phyloP scores from a whole-genome alignment of 2,329 filamentous ascomycete genomes.

The Didymella keratinophila region DNA sequence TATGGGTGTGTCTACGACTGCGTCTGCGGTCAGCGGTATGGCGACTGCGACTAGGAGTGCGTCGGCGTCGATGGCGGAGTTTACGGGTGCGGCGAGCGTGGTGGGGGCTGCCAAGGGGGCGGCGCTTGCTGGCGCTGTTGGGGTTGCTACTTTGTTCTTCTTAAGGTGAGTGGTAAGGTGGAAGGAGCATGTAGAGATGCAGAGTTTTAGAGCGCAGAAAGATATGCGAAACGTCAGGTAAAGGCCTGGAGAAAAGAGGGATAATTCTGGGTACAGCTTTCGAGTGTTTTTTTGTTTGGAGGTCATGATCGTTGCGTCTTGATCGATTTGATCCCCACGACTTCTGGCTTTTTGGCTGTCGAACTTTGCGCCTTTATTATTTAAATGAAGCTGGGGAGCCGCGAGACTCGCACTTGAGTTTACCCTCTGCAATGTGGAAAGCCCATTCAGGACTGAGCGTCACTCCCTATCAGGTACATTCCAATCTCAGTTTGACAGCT shows the following conservation, averaged over 20 bases:
- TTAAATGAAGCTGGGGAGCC: background rate
- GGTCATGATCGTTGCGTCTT: too few relatives aligned
- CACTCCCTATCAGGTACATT: background rate
- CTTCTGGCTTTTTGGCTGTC: background rate
- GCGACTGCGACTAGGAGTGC: constrained; percentile 9
- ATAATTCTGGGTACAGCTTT: background rate
- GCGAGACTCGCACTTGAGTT: background rate
- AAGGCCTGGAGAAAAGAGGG: background rate
- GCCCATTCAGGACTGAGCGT: background rate
- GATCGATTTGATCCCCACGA: background rate
- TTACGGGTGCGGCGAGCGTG: constrained; percentile 19
- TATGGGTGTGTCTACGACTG: constrained; percentile 11
- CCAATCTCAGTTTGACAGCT: background rate
- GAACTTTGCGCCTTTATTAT: background rate
- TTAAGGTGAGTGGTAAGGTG: background rate
- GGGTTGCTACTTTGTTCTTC: constrained; percentile 16
- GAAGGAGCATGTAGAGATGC: background rate
- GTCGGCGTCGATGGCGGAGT: constrained; percentile 4
- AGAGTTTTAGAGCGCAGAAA: background rate
- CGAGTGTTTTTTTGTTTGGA: background rate
- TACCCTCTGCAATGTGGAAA: background rate
- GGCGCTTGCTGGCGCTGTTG: constrained; percentile 15
- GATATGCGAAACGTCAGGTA: background rate
- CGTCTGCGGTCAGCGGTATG: constrained; percentile 4
- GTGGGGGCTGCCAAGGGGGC: constrained; percentile 8